Evolutionary conservation across 768 basidiomycete genomes (phyloP), one percentile per base, ranked within the genome.

Genomic region (Boletellus ananiceps): DNA sequence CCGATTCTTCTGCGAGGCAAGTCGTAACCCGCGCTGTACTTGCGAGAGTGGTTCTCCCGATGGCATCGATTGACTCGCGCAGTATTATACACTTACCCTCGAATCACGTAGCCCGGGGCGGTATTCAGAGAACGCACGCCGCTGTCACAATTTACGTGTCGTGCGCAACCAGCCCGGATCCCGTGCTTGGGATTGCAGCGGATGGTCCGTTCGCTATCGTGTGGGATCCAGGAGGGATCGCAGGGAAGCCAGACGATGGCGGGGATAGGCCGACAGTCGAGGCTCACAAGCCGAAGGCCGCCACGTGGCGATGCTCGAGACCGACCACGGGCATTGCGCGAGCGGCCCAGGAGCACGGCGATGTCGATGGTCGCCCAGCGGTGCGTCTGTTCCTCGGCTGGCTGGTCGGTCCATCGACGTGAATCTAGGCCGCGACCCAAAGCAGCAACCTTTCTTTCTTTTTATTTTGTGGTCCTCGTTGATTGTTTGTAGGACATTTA

Each of bases 131-230:
- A 63, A 60, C 44, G 49, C 45, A 37, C 59, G 55, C 58, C 55
- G 56, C 61, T 59, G 64, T 66, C 64, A 66, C 16, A 21, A 8
- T 59, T 65, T 65, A 65, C 66, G 64, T 65, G 55, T 65, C 48
- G 33, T 14, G 29, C 36, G 39, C 46, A 23, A 41, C 38, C 39
- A 48, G 35, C 25, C 40, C 27, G 40, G 47, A 42, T 48, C 39
- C 58, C 44, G 40, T 33, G 49, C 40, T 47, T 40, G 46, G 8
- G 39, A 46, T 47, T 50, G 49, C 52, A 52, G 34, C 11, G 37
- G 32, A 52, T 49, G 47, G 43, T 51, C 49, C 55, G 44, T 43
- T 21, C 8, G 19, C 41, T 44, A 40, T 50, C 35, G 19, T 37
- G 19, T 53, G 38, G 23, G 2, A 25, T 25, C 23, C 23, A 7